Evolutionary conservation across 441 rosid genomes (phyloP), one percentile per base, ranked within the genome.

Genomic region (Lagerstroemia fauriei): DNA sequence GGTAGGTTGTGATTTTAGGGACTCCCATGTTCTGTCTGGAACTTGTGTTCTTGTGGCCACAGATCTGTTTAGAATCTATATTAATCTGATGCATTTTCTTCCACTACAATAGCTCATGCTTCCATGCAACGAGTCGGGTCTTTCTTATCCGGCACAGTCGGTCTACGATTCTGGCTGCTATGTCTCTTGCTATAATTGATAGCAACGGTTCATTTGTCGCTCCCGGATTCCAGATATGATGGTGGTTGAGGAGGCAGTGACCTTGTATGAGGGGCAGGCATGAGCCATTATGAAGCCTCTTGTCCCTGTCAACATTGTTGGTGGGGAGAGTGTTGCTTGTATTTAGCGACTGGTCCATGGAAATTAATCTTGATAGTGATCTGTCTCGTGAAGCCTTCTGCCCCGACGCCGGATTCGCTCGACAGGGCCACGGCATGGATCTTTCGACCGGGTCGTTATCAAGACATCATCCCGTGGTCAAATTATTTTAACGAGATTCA

Each of bases 1-100:
- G 48, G 77, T 44, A 73, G 77, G 77, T 73, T 73, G 77, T 73
- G 77, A 44, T 48, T 73, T 73, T 73, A 44, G 51, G 77, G 77
- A 44, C 57, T 22, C 46, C 46, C 57, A 44, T 72, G 75, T 44
- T 72, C 47, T 34, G 12, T 46, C 56, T 44, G 9, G 24, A 16
- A 10, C 25, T 41, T 46, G 31, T 73, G 29, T 46, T 25, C 46
- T 32, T 16, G 12, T 69, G 73, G 73, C 34, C 41, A 32, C 25
- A 17, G 73, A 8, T 31, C 47, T 65, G 70, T 65, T 27, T 65
- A 27, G 70, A 65, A 27, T 65, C 27, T 29, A 65, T 65, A 11
- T 27, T 65, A 27, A 25, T 65, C 70, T 65, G 70, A 65, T 65
- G 38, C 31, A 57, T 16, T 57, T 57, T 57, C 63, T 7, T 57